Conservation (phyloP, 495 filamentous ascomycete genomes). For the Pyrenula aspistea region DNA sequence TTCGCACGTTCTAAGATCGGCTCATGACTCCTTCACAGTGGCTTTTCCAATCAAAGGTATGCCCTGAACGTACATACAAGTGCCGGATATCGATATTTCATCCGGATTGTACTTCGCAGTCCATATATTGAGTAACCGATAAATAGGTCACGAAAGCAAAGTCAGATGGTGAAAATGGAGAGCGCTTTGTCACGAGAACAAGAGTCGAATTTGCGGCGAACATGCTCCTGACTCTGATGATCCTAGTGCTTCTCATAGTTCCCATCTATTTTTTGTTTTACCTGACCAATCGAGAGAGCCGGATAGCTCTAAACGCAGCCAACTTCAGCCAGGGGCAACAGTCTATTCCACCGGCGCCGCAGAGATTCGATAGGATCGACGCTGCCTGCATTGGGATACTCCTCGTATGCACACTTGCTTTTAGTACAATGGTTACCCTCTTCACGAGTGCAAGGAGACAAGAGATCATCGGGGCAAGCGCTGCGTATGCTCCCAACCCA, state of each 20-base stretch:
- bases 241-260: not conserved
- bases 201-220: not conserved
- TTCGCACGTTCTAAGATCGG: not conserved
- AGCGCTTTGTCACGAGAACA: not conserved
- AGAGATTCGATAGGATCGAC: not conserved
- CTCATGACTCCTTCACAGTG: not conserved
- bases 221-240: constrained; percentile 1
- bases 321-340: not conserved
- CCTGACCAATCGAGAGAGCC: not conserved
- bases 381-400: not conserved
- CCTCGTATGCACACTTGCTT: not conserved
- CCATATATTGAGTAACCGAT: too few relatives aligned
- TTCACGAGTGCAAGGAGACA: not conserved
- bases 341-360: not conserved
- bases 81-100: not conserved
- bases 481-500: not conserved
- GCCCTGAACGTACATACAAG: not conserved
- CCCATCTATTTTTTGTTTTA: not conserved
- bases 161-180: not conserved
- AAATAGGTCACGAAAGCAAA: not conserved
- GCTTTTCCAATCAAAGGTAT: not conserved
- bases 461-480: not conserved
- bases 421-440: not conserved
- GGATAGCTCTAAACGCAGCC: not conserved
- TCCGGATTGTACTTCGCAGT: not conserved